Percentiles rank a stretch among this genome's conserved stretches.
phyloP scores from a whole-genome alignment of 208 protist species.

The Acanthamoeba lenticulata region DNA sequence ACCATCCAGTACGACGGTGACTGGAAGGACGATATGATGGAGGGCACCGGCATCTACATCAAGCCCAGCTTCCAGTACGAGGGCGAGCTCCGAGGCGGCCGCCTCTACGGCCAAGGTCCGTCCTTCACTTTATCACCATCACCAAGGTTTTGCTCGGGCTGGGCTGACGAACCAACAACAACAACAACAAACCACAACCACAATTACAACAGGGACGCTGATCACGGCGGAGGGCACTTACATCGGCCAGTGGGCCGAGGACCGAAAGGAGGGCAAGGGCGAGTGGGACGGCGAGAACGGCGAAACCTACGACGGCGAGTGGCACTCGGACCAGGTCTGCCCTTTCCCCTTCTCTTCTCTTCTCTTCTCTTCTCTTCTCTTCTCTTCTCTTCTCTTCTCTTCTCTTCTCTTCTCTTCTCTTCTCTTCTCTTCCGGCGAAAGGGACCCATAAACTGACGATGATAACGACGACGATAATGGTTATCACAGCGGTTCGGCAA shows the following conservation, averaged over 20 bases:
- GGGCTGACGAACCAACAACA: too few relatives aligned
- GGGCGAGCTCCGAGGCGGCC: neutral
- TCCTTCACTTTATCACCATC: too few relatives aligned
- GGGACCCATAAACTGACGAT: too few relatives aligned
- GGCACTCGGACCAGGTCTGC: neutral
- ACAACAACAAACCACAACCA: too few relatives aligned
- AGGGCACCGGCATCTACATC: neutral
- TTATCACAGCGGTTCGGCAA: constrained; percentile 4
- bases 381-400: too few relatives aligned
- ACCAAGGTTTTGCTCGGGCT: too few relatives aligned
- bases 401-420: too few relatives aligned
- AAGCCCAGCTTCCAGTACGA: neutral
- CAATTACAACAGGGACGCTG: neutral
- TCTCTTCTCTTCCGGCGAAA: too few relatives aligned
- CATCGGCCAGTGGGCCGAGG: neutral
- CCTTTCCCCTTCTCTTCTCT: too few relatives aligned
- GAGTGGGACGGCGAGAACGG: constrained; percentile 4
- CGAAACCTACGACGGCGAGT: constrained; percentile 9
- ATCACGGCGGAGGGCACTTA: neutral
- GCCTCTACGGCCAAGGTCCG: neutral
- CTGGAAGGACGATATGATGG: constrained; percentile 37
- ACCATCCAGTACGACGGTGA: constrained; percentile 28
- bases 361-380: too few relatives aligned
- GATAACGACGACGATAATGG: too few relatives aligned
- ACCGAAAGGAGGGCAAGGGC: constrained; percentile 17